Evolutionary conservation across 2,329 filamentous ascomycete species (phyloP).

Genomic region (Penicillium sp.): DNA sequence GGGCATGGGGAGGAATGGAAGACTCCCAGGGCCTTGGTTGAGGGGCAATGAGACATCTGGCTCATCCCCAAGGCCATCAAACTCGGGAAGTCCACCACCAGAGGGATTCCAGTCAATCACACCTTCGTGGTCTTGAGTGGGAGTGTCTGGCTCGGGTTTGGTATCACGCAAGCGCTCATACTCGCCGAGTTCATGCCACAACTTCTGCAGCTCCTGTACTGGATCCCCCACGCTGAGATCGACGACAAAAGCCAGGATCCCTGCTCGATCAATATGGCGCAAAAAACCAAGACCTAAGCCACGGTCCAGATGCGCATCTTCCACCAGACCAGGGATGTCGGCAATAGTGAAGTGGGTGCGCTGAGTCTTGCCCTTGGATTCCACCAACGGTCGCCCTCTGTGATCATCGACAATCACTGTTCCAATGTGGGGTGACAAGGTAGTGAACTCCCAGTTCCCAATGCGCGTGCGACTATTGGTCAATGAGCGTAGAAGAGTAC

Average conservation of each 20-base stretch:
- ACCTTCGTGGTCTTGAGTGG: constrained; percentile 52
- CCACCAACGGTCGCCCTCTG: constrained; percentile 62
- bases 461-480: constrained; percentile 84
- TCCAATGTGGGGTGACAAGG: constrained; percentile 87
- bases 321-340: constrained; percentile 89
- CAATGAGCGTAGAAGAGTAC: constrained; percentile 78
- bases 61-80: constrained; percentile 10
- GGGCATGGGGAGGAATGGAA: constrained; percentile 51
- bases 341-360: constrained; percentile 85
- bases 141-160: constrained; percentile 58
- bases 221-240: constrained; percentile 77
- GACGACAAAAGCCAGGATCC: constrained; percentile 87
- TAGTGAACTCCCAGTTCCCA: constrained; percentile 95
- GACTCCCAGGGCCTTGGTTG: constrained; percentile 16
- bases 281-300: constrained; percentile 88
- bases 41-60: constrained; percentile 6
- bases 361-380: constrained; percentile 47
- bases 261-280: constrained; percentile 87
- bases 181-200: constrained; percentile 86
- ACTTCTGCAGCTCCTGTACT: constrained; percentile 66
- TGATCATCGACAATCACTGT: constrained; percentile 89
- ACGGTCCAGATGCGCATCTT: constrained; percentile 85
- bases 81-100: constrained; percentile 19
- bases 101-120: constrained; percentile 45
- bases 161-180: constrained; percentile 78